Conservation (phyloP, 352 stramenopile genomes). For the Phytophthora palmivora region DNA sequence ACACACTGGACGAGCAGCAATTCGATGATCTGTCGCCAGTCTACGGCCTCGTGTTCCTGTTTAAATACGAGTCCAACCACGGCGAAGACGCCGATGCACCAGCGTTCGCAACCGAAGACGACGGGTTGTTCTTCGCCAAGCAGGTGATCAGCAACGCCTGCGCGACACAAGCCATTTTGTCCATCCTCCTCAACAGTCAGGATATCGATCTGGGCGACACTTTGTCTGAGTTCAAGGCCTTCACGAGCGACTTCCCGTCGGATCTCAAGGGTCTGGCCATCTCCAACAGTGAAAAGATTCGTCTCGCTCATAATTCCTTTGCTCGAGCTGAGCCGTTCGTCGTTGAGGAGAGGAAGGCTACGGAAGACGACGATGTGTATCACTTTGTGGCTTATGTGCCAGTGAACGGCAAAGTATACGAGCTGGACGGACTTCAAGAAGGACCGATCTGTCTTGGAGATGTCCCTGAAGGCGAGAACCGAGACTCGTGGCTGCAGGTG, state of each 20-base stretch:
- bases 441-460: constrained; percentile 92
- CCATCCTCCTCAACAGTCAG: constrained; percentile 93
- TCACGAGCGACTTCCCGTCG: constrained; percentile 77
- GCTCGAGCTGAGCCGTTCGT: constrained; percentile 83
- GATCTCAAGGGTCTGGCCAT: constrained; percentile 88
- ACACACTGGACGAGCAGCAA: constrained; percentile 90
- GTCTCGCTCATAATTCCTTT: constrained; percentile 87
- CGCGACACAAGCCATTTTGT: constrained; percentile 97
- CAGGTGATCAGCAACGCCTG: constrained; percentile 97
- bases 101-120: constrained; percentile 43
- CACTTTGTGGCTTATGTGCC: constrained; percentile 98
- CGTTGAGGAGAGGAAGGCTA: constrained; percentile 73
- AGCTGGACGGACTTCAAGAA: constrained; percentile 94
- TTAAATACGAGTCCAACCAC: constrained; percentile 91
- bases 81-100: constrained; percentile 34
- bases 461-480: constrained; percentile 29
- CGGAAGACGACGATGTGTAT: constrained; percentile 94
- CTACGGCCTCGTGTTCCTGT: constrained; percentile 96
- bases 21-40: constrained; percentile 78
- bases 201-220: constrained; percentile 73
- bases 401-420: constrained; percentile 91
- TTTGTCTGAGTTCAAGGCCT: constrained; percentile 81
- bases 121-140: constrained; percentile 95
- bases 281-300: constrained; percentile 89
- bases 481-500: constrained; percentile 87